Evolutionary conservation across 495 filamentous ascomycete species (phyloP).

Genomic region (Xylaria flabelliformis): DNA sequence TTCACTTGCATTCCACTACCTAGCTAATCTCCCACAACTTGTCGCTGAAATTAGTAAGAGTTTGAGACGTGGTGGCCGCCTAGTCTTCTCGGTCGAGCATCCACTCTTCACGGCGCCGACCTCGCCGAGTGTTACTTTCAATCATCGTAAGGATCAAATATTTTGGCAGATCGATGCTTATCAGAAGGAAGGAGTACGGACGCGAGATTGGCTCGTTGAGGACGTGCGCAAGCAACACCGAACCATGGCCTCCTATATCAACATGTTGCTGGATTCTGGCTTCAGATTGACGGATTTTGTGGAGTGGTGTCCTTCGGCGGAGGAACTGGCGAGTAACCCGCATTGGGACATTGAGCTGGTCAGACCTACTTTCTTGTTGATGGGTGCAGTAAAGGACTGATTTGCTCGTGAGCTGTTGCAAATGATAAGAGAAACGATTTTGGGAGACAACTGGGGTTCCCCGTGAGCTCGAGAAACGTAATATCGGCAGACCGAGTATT

Average conservation of each 20-base stretch:
- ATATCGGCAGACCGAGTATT: background rate
- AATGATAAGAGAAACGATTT: too few species aligned
- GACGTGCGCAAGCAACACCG: constrained; percentile 48
- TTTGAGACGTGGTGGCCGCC: constrained; percentile 27
- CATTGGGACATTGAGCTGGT: constrained; percentile 25
- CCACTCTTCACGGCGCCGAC: constrained; percentile 48
- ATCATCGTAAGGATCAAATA: constrained; percentile 28
- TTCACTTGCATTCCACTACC: constrained; percentile 46
- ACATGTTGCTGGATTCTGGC: constrained; percentile 39
- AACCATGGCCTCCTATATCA: constrained; percentile 44
- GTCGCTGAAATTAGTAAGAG: constrained; percentile 32
- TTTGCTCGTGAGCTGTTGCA: background rate
- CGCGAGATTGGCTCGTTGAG: constrained; percentile 42
- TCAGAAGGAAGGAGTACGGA: constrained; percentile 41
- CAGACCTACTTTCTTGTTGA: constrained; percentile 34
- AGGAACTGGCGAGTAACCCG: constrained; percentile 27
- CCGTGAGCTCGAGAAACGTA: background rate
- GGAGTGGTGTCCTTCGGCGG: constrained; percentile 41
- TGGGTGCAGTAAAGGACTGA: constrained; percentile 27
- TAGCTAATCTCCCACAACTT: constrained; percentile 37
- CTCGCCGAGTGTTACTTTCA: constrained; percentile 32
- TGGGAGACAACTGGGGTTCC: too few species aligned
- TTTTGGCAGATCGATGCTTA: constrained; percentile 49
- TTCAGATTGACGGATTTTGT: constrained; percentile 44
- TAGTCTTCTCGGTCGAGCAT: constrained; percentile 49